Percentiles rank a stretch among this genome's conserved stretches.
phyloP scores from a whole-genome alignment of 495 filamentous ascomycete species.

The Neurospora africana region DNA sequence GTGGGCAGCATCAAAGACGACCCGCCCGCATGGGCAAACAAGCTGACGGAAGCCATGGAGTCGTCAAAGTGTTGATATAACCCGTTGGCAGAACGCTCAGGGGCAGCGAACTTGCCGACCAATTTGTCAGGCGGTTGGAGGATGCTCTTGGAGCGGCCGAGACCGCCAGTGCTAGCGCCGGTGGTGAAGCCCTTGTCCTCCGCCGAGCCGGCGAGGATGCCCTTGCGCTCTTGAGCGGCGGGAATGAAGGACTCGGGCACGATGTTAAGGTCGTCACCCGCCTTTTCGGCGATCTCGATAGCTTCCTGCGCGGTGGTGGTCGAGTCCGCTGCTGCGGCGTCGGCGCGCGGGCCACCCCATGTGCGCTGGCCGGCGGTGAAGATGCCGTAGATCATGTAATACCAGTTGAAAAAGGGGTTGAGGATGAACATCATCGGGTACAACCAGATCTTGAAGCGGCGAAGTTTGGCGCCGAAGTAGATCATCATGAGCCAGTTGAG shows the following conservation, averaged over 20 bases:
- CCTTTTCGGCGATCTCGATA: slow-evolving; percentile 65
- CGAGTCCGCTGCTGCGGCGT: slow-evolving; percentile 74
- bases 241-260: slow-evolving; percentile 82
- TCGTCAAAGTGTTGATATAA: slow-evolving; percentile 55
- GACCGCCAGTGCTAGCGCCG: neutral
- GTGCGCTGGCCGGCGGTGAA: slow-evolving; percentile 94
- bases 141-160: slow-evolving; percentile 34
- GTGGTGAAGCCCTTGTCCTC: slow-evolving; percentile 17
- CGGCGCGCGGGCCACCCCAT: slow-evolving; percentile 91
- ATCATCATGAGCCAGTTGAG: slow-evolving; percentile 95
- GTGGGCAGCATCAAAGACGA: neutral
- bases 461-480: slow-evolving; percentile 82
- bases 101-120: slow-evolving; percentile 59
- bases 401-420: slow-evolving; percentile 97
- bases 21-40: neutral
- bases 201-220: slow-evolving; percentile 18
- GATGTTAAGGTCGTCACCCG: slow-evolving; percentile 86
- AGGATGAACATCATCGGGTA: slow-evolving; percentile 94
- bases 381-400: slow-evolving; percentile 82
- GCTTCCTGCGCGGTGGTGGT: slow-evolving; percentile 73
- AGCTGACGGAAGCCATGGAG: slow-evolving; percentile 41
- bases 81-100: slow-evolving; percentile 49
- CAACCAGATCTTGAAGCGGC: slow-evolving; percentile 83
- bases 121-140: slow-evolving; percentile 64
- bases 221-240: slow-evolving; percentile 42